Evolutionary conservation across 148 eudicot species (phyloP), one percentile per base, ranked within the genome.

Genomic region (Fagopyrum tataricum): DNA sequence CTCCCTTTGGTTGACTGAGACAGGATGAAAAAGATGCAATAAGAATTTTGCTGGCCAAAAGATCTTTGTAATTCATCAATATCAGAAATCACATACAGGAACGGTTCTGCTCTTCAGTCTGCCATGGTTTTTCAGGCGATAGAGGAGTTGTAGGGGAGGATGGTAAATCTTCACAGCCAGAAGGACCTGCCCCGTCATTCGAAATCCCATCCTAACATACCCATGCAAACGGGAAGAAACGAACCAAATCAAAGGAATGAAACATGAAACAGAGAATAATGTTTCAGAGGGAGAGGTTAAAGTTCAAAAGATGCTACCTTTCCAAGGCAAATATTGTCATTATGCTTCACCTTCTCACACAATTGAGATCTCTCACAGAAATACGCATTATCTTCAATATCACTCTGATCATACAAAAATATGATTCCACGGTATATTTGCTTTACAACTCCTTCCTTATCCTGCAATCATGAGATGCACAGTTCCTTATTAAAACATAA

Each of bases 91-190:
- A 78, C 84, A 73, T 85, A 95, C 99, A 88, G 73, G 84, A 89
- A 62, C 78, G 73, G 73, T 69, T 79, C 73, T 79, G 84, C 59
- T 79, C 95, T 76, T 76, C 87, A 75, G 75, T 81, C 79, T 90
- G 84, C 85, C 83, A 83, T 48, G 90, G 80, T 75, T 86, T 89
- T 31, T 84, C 75, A 39, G 93, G 85, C 48, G 88, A 87, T 31
- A 92, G 76, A 75, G 97, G 94, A 73, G 99, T 85, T 79, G 87
- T 88, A 31, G 97, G 97, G 23, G 98, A 95, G 48, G 94, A 80
- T 17, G 88, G 70, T 48, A 83, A 48, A 80, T 90, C 97, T 46
- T 83, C 92, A 77, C 86, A 90, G 42, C 81, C 82, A 15, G 88
- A 80, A 40, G 84, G 75, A 14, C 84, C 87, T 18, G 84, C 86